These are phyloP conservation scores for Neurospora cerealis DNA, from an alignment of 495 filamentous ascomycete genomes.

Conservation along the genomic window DNA sequence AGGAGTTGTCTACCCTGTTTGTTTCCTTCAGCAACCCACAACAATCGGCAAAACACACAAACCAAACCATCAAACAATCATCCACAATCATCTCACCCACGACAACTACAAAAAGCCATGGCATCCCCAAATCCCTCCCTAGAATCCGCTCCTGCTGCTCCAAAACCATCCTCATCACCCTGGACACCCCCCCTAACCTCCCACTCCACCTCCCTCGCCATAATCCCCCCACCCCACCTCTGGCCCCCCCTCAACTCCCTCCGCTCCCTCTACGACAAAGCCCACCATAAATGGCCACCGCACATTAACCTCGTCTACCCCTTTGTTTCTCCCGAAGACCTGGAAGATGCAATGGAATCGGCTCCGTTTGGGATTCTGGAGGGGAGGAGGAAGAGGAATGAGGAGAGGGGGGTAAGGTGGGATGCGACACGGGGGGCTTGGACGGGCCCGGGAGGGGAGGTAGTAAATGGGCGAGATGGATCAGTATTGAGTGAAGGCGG, in stretches of 20 bases:
- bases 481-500: background rate
- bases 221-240: slow-evolving; percentile 34
- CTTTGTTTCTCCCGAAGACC: slow-evolving; percentile 31
- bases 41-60: background rate
- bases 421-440: background rate
- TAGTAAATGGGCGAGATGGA: background rate
- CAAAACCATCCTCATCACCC: background rate
- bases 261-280: slow-evolving; percentile 44
- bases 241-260: slow-evolving; percentile 36
- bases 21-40: background rate
- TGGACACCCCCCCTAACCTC: slow-evolving; percentile 20
- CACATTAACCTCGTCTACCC: slow-evolving; percentile 53
- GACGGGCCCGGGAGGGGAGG: background rate
- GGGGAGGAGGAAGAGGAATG: background rate
- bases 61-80: background rate
- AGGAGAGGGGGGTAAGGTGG: background rate
- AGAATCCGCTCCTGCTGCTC: background rate
- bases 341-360: slow-evolving; percentile 1
- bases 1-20: background rate
- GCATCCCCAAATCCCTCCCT: background rate
- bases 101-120: background rate
- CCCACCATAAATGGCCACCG: slow-evolving; percentile 47
- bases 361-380: background rate
- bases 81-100: background rate
- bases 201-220: slow-evolving; percentile 40